phyloP scores from a whole-genome alignment of 345 rosid genomes.

The Cardamine occulta region DNA sequence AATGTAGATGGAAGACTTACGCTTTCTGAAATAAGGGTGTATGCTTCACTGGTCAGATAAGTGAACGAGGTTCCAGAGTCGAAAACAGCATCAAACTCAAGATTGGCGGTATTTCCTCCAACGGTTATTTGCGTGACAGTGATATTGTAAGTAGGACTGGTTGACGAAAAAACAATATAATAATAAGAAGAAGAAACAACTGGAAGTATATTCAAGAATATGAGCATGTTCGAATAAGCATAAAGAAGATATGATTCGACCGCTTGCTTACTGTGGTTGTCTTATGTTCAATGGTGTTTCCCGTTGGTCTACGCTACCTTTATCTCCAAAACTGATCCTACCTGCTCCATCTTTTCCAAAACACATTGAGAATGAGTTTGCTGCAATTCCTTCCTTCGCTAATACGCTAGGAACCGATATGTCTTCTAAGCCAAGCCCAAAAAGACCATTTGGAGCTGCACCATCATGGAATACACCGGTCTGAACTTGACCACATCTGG shows the following conservation, averaged over 20 bases:
- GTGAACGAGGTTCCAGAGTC: conserved; percentile 97
- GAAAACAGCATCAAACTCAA: conserved; percentile 73
- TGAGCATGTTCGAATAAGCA: neutral
- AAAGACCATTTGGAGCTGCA: conserved; percentile 96
- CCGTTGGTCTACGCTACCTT: conserved; percentile 76
- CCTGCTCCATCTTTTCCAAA: conserved; percentile 72
- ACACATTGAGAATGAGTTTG: conserved; percentile 98
- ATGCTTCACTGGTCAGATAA: conserved; percentile 78
- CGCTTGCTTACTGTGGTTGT: conserved; percentile 60
- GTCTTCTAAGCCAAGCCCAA: conserved; percentile 87
- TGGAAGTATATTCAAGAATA: neutral
- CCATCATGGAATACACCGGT: conserved; percentile 84
- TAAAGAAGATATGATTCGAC: conserved; percentile 9
- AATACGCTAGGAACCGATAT: conserved; percentile 87
- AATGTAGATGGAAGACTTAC: conserved; percentile 52
- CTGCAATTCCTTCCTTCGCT: conserved; percentile 62
- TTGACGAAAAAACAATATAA: conserved; percentile 7
- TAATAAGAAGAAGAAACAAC: neutral
- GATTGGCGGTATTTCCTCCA: conserved; percentile 59
- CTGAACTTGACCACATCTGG: conserved; percentile 88
- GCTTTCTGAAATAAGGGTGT: conserved; percentile 59
- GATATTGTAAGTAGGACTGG: conserved; percentile 87
- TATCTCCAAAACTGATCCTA: conserved; percentile 93
- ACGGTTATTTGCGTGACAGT: conserved; percentile 63
- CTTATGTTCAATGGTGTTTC: conserved; percentile 81